These are phyloP conservation scores for Gossypium gossypioides DNA, from an alignment of 441 rosid species.

Conservation along the genomic window DNA sequence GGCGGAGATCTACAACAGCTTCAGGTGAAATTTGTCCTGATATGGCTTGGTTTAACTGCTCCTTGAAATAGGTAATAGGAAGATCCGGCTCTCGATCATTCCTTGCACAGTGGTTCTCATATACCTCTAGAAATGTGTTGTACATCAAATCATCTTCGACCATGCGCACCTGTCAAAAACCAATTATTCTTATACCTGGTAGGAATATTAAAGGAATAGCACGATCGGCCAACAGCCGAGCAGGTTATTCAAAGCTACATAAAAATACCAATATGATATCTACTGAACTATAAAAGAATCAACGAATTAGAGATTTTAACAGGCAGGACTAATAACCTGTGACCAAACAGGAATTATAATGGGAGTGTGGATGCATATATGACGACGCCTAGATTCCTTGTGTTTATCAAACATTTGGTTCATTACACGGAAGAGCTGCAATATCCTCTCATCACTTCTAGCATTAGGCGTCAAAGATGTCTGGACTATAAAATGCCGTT, in stretches of 20 bases:
- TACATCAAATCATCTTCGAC: constrained; percentile 98
- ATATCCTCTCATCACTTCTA: constrained; percentile 88
- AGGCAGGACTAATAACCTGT: constrained; percentile 45
- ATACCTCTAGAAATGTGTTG: constrained; percentile 94
- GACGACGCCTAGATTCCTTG: constrained; percentile 93
- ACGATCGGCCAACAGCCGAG: background rate
- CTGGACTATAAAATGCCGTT: constrained; percentile 90
- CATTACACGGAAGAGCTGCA: constrained; percentile 96
- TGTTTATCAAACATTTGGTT: constrained; percentile 99
- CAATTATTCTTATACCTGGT: background rate
- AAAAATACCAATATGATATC: background rate
- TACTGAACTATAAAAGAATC: background rate
- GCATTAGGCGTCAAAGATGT: constrained; percentile 99
- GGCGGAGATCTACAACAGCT: constrained; percentile 86
- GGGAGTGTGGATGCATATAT: constrained; percentile 85
- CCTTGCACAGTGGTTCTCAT: constrained; percentile 94
- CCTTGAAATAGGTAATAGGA: constrained; percentile 84
- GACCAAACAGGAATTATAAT: constrained; percentile 99
- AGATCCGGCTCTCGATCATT: constrained; percentile 80
- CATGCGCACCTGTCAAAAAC: constrained; percentile 69
- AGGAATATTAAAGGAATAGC: background rate
- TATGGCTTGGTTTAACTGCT: constrained; percentile 87
- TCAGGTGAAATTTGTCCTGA: constrained; percentile 83
- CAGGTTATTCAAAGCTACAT: background rate
- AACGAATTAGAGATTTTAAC: background rate